These are phyloP conservation scores for Anthoceros angustus DNA, from an alignment of 225 moss, liverwort and hornwort genomes.

Conservation along the genomic window DNA sequence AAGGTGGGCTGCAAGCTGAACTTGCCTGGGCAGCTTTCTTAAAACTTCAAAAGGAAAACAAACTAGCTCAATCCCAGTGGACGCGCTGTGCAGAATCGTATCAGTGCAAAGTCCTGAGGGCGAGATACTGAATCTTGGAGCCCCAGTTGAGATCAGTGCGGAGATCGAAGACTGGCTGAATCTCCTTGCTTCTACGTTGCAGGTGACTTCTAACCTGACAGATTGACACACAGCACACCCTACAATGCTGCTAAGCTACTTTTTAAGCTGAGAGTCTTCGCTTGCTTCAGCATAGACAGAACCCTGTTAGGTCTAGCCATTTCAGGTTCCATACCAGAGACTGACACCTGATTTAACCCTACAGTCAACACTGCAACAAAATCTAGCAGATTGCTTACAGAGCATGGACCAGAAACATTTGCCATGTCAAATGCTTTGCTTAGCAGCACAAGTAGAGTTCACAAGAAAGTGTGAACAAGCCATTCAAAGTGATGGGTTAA, in stretches of 20 bases:
- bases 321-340: neutral
- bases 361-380: constrained; percentile 13
- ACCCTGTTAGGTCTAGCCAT: neutral
- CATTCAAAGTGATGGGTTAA: constrained; percentile 8
- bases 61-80: too few species aligned
- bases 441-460: constrained; percentile 21
- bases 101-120: constrained; percentile 20
- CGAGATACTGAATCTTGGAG: constrained; percentile 13
- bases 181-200: constrained; percentile 7
- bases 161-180: constrained; percentile 21
- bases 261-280: neutral
- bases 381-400: constrained; percentile 11
- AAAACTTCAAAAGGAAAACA: too few species aligned
- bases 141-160: constrained; percentile 10
- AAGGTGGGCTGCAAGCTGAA: constrained; percentile 10
- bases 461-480: constrained; percentile 15
- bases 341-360: neutral
- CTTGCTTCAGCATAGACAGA: neutral
- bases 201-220: constrained; percentile 6
- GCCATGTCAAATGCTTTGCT: constrained; percentile 21
- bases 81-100: constrained; percentile 11
- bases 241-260: neutral
- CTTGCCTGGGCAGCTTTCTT: neutral
- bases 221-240: too few species aligned
- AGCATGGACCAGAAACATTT: constrained; percentile 5